These are phyloP conservation scores for Apophysomyces trapeziformis DNA, from an alignment of 371 early-diverging fungal species.

Conservation along the genomic window DNA sequence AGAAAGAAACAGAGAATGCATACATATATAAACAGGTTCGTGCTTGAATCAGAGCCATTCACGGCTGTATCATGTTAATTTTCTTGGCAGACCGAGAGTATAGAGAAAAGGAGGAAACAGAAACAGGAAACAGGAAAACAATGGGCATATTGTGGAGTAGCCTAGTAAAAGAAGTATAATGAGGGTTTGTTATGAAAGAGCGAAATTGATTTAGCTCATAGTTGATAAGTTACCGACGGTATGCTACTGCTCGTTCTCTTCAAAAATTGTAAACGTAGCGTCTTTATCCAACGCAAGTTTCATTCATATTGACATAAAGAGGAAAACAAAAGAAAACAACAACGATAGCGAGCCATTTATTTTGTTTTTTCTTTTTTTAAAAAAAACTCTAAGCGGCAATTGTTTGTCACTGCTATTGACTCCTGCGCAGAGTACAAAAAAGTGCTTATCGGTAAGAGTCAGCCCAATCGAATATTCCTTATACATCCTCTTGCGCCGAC, in stretches of 20 bases:
- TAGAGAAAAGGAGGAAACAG: neutral
- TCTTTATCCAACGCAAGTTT: no score
- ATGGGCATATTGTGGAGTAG: neutral
- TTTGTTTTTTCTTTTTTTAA: neutral
- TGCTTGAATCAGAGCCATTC: constrained; percentile 1
- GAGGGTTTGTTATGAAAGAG: neutral
- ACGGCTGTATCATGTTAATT: neutral
- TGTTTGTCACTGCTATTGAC: constrained; percentile 3
- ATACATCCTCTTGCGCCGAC: neutral
- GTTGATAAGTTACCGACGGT: no score
- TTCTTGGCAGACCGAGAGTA: constrained; percentile 10
- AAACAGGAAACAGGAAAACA: neutral
- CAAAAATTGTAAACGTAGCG: no score
- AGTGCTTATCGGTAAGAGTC: neutral
- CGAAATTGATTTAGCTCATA: no score
- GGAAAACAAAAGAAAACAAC: no score
- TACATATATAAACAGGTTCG: constrained; percentile 2
- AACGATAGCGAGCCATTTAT: neutral
- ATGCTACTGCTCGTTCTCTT: no score
- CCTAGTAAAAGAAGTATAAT: neutral
- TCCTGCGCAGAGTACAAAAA: neutral
- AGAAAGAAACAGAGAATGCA: constrained; percentile 6
- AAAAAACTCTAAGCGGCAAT: neutral
- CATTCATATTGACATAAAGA: no score
- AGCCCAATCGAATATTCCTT: constrained; percentile 1